Percentiles rank a stretch among this genome's conserved stretches.
Conservation (phyloP, 768 basidiomycete species). For the Psilocybe tampanensis region DNA sequence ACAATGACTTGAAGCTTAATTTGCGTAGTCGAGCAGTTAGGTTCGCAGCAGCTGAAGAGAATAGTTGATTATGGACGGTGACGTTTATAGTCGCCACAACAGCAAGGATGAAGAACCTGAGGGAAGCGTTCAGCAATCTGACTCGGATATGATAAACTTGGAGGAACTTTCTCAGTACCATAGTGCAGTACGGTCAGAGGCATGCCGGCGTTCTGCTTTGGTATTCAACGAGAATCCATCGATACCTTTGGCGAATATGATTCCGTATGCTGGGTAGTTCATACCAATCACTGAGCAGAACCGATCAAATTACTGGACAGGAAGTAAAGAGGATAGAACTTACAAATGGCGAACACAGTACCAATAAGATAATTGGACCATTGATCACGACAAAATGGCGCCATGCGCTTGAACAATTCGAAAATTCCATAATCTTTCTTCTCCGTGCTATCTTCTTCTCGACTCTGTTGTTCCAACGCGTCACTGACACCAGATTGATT, state of each 20-base stretch:
- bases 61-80: conserved; percentile 69
- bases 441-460: too few relatives aligned
- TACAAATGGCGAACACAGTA: conserved; percentile 51
- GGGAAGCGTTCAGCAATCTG: too few relatives aligned
- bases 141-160: too few relatives aligned
- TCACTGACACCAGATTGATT: conserved; percentile 72
- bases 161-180: too few relatives aligned
- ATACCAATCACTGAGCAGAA: conserved; percentile 53
- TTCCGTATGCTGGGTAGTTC: conserved; percentile 72
- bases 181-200: conserved; percentile 72
- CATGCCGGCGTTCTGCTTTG: conserved; percentile 42
- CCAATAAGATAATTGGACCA: conserved; percentile 66
- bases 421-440: conserved; percentile 43
- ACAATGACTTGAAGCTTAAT: conserved; percentile 73
- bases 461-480: conserved; percentile 51
- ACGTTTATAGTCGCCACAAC: conserved; percentile 65
- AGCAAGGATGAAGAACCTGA: conserved; percentile 79
- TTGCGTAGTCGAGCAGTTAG: conserved; percentile 73
- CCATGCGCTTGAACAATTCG: conserved; percentile 75
- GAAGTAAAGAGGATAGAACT: conserved; percentile 16
- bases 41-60: conserved; percentile 65
- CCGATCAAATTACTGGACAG: background rate
- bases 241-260: conserved; percentile 69
- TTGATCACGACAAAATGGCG: conserved; percentile 56
- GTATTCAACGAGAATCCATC: conserved; percentile 52